Evolutionary conservation across 2,329 filamentous ascomycete genomes (phyloP), one percentile per base, ranked within the genome.

Genomic region (Cladophialophora immunda): DNA sequence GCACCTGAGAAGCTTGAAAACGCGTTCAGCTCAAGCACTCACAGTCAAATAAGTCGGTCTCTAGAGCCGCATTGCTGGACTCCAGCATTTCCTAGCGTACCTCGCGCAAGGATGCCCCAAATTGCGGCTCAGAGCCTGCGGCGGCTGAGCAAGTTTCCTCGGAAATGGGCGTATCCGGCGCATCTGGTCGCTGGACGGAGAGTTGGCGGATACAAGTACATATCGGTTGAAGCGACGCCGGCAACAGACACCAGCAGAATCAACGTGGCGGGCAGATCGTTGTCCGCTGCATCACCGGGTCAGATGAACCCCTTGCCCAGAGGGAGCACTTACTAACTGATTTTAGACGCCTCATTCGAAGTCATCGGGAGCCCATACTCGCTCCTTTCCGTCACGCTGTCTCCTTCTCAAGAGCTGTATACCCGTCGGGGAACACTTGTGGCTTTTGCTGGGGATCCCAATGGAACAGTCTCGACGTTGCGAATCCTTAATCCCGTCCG

Each of bases 291-390:
- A 58, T 81, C 80, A 57, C 77, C 80, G 55, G 81, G 81, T 82
- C 74, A 64, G 75, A 71, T 27, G 52, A 5, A 32, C 13, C 34
- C 29, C 36, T 22, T 47, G 27, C n/a, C 4, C 32, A 2, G 29
- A 17, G 22, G 7, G 50, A 8, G 15, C 34, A 50, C 25, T 30
- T 50, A 41, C 66, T 70, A 52, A 70, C 59, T 27, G 13, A 13
- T 53, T 22, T 41, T 73, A 97, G 95, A 98, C 86, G 95, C 95
- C 62, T 89, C 90, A 65, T 99, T 99, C 79, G 93, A 98, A 80
- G 93, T 98, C 56, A 84, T 99, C 71, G 95, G 95, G 69, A 88
- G 92, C 27, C 93, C 94, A 1, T 95, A 95, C 80, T 98, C 95
- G 63, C 88, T 99, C 70, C 89, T 99, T 73, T 97, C 94, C 25